Evolutionary conservation across 495 filamentous ascomycete species (phyloP).

Genomic region (Endocarpon pusillum): DNA sequence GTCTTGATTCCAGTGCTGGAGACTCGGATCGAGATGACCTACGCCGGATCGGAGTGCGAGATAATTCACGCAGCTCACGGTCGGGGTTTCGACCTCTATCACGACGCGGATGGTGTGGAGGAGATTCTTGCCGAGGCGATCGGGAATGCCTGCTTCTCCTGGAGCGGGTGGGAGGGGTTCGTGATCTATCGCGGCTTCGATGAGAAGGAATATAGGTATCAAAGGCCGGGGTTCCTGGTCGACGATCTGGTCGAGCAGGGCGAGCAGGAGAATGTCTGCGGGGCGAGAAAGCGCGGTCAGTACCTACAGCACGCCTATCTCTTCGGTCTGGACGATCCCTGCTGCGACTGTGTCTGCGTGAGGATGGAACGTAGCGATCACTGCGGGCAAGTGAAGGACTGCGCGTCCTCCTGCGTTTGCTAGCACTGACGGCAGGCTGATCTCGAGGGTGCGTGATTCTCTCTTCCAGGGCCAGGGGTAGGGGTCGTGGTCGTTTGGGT

Average conservation of each 20-base stretch:
- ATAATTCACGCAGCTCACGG: not conserved
- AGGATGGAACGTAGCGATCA: slow-evolving; percentile 11
- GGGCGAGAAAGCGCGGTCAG: slow-evolving; percentile 16
- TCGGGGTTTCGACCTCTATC: not conserved
- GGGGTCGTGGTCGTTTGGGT: not conserved
- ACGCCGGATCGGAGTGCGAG: slow-evolving; percentile 14
- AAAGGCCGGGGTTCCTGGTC: slow-evolving; percentile 8
- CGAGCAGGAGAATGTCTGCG: slow-evolving; percentile 17
- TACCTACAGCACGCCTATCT: slow-evolving; percentile 5
- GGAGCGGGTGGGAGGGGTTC: slow-evolving; percentile 14
- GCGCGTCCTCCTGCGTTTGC: slow-evolving; percentile 28
- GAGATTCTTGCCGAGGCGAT: slow-evolving; percentile 18
- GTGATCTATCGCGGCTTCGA: slow-evolving; percentile 20
- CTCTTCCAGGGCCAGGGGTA: slow-evolving; percentile 13
- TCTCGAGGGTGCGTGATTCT: slow-evolving; percentile 15
- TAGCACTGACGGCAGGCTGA: slow-evolving; percentile 12
- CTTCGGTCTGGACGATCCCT: not conserved
- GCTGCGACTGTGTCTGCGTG: not conserved
- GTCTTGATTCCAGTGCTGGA: slow-evolving; percentile 13
- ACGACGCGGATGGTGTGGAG: slow-evolving; percentile 10
- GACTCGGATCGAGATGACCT: slow-evolving; percentile 12
- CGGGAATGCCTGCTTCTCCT: slow-evolving; percentile 14
- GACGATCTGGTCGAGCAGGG: slow-evolving; percentile 18
- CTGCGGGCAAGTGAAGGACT: slow-evolving; percentile 25
- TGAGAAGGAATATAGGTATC: slow-evolving; percentile 14